phyloP scores from a whole-genome alignment of 176 grass and related monocot genomes.

The Luzula sylvatica region DNA sequence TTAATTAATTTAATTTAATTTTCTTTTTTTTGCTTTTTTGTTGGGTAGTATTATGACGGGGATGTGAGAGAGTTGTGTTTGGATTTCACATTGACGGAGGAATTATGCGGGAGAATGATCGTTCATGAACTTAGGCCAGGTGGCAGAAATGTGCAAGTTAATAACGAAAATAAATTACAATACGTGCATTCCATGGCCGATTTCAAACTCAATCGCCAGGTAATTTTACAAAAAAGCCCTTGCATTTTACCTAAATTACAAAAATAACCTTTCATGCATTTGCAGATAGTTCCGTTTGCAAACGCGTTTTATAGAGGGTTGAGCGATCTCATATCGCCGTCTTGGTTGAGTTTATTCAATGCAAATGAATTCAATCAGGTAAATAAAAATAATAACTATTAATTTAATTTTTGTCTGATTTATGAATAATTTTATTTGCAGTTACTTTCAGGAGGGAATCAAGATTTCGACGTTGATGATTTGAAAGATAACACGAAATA shows the following conservation, averaged over 20 bases:
- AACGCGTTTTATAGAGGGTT: constrained; percentile 97
- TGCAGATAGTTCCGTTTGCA: constrained; percentile 85
- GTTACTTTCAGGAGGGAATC: constrained; percentile 83
- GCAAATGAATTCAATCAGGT: constrained; percentile 99
- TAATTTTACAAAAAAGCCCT: constrained; percentile 23
- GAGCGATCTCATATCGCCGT: constrained; percentile 76
- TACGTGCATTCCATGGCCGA: constrained; percentile 98
- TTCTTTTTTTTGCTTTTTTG: constrained; percentile 12
- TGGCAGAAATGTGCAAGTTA: constrained; percentile 85
- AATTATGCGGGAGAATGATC: constrained; percentile 71
- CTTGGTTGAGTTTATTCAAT: constrained; percentile 94
- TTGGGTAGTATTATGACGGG: constrained; percentile 80
- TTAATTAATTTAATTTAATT: too few species aligned
- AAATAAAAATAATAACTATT: background rate
- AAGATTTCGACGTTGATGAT: constrained; percentile 84
- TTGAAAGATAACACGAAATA: constrained; percentile 86
- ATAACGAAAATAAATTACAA: constrained; percentile 87
- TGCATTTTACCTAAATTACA: constrained; percentile 1
- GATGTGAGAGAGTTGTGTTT: constrained; percentile 74
- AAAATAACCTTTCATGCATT: background rate
- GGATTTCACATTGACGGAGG: constrained; percentile 93
- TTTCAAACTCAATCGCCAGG: constrained; percentile 90
- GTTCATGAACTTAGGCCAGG: constrained; percentile 84
- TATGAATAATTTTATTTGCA: constrained; percentile 25
- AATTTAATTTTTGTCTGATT: constrained; percentile 21